phyloP scores from a whole-genome alignment of 768 basidiomycete species.

The Rhodocollybia butyracea region DNA sequence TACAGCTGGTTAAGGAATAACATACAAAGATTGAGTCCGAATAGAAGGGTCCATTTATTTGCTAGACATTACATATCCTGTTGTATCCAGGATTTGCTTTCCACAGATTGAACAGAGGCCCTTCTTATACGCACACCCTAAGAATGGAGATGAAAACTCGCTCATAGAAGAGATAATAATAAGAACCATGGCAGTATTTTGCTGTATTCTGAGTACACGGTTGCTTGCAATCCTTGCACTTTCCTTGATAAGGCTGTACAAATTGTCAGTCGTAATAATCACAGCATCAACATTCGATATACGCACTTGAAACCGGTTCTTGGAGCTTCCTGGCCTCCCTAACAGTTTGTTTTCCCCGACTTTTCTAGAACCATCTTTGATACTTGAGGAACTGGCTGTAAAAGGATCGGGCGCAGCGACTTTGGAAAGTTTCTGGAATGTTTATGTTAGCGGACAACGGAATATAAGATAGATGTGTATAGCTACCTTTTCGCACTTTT shows the following conservation, averaged over 20 bases:
- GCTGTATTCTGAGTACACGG: slow-evolving; percentile 81
- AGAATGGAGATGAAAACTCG: slow-evolving; percentile 1
- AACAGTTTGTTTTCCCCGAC: slow-evolving; percentile 86
- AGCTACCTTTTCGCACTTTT: slow-evolving; percentile 73
- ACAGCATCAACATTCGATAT: not conserved
- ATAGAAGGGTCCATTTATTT: slow-evolving; percentile 42
- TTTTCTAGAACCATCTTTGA: slow-evolving; percentile 78
- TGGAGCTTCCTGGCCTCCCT: slow-evolving; percentile 64
- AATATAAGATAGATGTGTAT: slow-evolving; percentile 5
- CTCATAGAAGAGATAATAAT: slow-evolving; percentile 11
- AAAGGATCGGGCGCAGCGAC: slow-evolving; percentile 90
- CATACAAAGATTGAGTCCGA: not conserved
- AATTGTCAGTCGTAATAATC: not conserved
- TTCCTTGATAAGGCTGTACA: slow-evolving; percentile 74
- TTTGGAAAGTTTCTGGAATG: slow-evolving; percentile 79
- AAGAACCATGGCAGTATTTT: slow-evolving; percentile 84
- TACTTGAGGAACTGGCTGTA: slow-evolving; percentile 63
- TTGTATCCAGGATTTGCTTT: slow-evolving; percentile 81
- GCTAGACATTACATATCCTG: slow-evolving; percentile 81
- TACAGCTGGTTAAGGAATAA: not conserved
- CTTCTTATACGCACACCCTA: slow-evolving; percentile 87
- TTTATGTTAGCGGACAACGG: not conserved
- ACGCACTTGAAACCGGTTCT: slow-evolving; percentile 74
- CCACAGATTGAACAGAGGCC: slow-evolving; percentile 87
- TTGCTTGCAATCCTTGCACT: slow-evolving; percentile 87